Conservation (phyloP, 2,329 filamentous ascomycete genomes). For the Sarocladium kiliense region DNA sequence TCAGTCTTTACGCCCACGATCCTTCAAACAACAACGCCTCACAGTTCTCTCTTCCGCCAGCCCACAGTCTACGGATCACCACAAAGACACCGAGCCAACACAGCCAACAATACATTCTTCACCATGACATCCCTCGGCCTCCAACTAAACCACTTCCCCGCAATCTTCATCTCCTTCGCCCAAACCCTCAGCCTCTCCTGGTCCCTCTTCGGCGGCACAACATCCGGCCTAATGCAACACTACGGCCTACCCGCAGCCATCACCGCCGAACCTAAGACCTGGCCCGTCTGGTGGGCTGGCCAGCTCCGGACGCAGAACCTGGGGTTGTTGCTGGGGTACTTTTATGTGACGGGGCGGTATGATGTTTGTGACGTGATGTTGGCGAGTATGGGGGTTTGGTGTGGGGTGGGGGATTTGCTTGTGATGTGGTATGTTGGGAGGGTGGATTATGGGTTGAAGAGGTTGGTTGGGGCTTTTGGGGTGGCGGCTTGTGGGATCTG, state of each 20-base stretch:
- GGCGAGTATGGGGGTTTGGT: not conserved
- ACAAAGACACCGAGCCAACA: no score
- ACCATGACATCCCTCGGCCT: not conserved
- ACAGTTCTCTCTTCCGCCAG: no score
- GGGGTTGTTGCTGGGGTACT: slow-evolving; percentile 17
- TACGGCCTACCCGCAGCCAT: slow-evolving; percentile 14
- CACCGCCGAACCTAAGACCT: slow-evolving; percentile 15
- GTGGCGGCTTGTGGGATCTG: not conserved
- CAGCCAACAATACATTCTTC: no score
- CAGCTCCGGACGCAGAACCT: slow-evolving; percentile 16
- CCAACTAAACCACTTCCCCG: not conserved
- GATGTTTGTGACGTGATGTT: slow-evolving; percentile 14
- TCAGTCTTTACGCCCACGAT: no score
- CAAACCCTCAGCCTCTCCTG: slow-evolving; percentile 7
- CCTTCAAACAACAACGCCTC: no score
- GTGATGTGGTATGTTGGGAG: not conserved
- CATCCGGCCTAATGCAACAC: slow-evolving; percentile 12
- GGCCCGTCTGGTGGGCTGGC: slow-evolving; percentile 14
- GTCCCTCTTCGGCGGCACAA: slow-evolving; percentile 13
- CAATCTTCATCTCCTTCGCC: not conserved
- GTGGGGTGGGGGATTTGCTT: not conserved
- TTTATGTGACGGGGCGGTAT: slow-evolving; percentile 15
- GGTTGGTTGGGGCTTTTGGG: not conserved
- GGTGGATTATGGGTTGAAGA: not conserved
- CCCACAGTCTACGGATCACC: no score